Conservation (phyloP, 192 early-diverging fungal genomes). For the Coemansia sp. region DNA sequence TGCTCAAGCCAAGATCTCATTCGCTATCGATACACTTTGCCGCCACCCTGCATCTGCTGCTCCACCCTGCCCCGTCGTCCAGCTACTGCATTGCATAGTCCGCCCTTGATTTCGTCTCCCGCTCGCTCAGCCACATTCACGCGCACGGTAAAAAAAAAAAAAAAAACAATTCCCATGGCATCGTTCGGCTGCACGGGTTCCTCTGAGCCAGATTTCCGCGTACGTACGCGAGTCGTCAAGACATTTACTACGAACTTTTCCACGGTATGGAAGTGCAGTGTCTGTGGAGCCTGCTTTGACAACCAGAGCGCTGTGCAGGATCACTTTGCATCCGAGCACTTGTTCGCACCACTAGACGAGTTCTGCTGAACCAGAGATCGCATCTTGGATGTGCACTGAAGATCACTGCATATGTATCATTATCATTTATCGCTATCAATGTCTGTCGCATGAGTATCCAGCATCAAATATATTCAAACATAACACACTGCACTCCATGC, state of each 20-base stretch:
- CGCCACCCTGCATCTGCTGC: slow-evolving; percentile 1
- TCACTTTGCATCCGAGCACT: slow-evolving; percentile 53
- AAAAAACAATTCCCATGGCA: neutral
- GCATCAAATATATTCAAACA: slow-evolving; percentile 4
- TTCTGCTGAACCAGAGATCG: slow-evolving; percentile 20
- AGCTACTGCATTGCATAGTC: slow-evolving; percentile 1
- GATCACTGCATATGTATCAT: slow-evolving; percentile 1
- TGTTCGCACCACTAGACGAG: slow-evolving; percentile 55
- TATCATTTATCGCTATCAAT: neutral
- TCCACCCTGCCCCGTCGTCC: neutral
- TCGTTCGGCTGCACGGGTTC: neutral
- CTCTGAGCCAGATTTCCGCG: neutral
- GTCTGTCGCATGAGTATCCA: neutral
- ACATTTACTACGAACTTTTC: slow-evolving; percentile 19
- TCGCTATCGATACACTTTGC: neutral
- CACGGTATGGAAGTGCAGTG: slow-evolving; percentile 53
- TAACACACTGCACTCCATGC: neutral
- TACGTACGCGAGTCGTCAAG: neutral
- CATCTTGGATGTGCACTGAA: neutral
- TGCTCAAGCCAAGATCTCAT: neutral
- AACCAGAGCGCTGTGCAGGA: slow-evolving; percentile 46
- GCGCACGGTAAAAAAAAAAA: neutral
- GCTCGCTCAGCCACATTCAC: neutral
- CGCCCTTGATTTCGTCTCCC: neutral
- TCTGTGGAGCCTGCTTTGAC: slow-evolving; percentile 46